phyloP scores from a whole-genome alignment of 768 basidiomycete genomes.

The Hortiboletus campestris region DNA sequence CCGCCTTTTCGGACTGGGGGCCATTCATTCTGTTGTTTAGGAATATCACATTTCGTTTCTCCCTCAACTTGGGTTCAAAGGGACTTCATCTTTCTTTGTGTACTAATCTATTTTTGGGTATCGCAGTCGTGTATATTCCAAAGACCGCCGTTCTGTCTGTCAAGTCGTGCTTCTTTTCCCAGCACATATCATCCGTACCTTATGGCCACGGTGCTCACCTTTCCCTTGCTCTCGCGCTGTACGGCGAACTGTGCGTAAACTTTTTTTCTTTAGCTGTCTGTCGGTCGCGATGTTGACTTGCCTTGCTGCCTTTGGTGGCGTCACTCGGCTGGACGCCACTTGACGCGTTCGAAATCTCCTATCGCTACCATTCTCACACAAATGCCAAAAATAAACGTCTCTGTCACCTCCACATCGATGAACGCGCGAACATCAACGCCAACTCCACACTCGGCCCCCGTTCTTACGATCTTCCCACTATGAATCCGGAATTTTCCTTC shows the following conservation, averaged over 20 bases:
- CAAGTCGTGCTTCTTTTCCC: constrained; percentile 49
- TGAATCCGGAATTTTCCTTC: constrained; percentile 28
- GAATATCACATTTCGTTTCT: constrained; percentile 6
- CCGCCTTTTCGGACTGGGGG: constrained; percentile 1
- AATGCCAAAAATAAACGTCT: constrained; percentile 18
- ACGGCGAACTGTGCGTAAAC: constrained; percentile 57
- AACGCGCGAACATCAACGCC: constrained; percentile 22
- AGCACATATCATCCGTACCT: constrained; percentile 41
- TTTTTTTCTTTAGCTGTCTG: not conserved
- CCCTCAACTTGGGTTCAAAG: not conserved
- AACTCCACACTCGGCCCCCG: constrained; percentile 14
- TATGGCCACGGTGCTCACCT: constrained; percentile 61
- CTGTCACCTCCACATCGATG: constrained; percentile 11
- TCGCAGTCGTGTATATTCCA: constrained; percentile 62
- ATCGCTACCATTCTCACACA: constrained; percentile 12
- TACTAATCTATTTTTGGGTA: constrained; percentile 6
- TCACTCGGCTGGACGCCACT: constrained; percentile 11
- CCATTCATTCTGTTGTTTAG: not conserved
- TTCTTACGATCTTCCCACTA: constrained; percentile 10
- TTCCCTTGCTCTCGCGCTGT: constrained; percentile 60
- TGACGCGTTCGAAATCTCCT: constrained; percentile 5
- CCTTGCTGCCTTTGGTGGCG: constrained; percentile 4
- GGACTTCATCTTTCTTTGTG: not conserved
- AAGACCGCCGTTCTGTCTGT: constrained; percentile 62
- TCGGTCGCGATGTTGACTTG: constrained; percentile 5